Evolutionary conservation across 768 basidiomycete genomes (phyloP), one percentile per base, ranked within the genome.

Genomic region (Amanita rimosa): DNA sequence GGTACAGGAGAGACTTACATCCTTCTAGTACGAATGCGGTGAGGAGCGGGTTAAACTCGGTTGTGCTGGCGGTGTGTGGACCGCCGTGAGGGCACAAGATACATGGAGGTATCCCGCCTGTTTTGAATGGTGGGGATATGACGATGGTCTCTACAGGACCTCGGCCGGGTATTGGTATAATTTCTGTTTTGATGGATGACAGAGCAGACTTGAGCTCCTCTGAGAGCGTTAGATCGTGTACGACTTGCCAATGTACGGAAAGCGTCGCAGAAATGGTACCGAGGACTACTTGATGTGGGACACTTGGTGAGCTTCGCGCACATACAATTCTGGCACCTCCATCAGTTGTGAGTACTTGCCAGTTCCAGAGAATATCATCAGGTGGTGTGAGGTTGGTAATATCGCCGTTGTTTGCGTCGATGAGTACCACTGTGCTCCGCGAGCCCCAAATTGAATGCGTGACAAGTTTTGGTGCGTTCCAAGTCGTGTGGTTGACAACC

Each of bases 41-140:
- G 0, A 58, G 63, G 9, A 55, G 47, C 0, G 80, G 61, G 3
- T 58, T 62, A 55, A 80, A 86, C 0, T 68, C 66, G 0, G 75
- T 79, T 0, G 69, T 70, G 3, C 56, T 64, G 1, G 68, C 64
- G 0, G 56, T 65, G 55, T 85, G 82, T 0, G 84, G 83, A 1
- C 83, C 83, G 6, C 83, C 83, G 52, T 85, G 84, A 6, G 73
- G 71, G 10, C 66, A 58, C 0, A 73, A 74, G 44, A 86, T 63
- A 44, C 71, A 81, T n/a, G 39, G 48, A 36, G 14, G 14, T 17
- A 36, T 17, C 13, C 16, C n/a, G 6, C 9, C 36, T 6, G n/a
- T n/a, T 17, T 9, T 17, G 16, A 7, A 7, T 9, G 36, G 9
- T 3, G 6, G 9, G 17, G 36, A 19, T 16, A 16, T 10, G 3